Conservation (phyloP, 2,329 filamentous ascomycete genomes). For the Botrytis sinoallii region DNA sequence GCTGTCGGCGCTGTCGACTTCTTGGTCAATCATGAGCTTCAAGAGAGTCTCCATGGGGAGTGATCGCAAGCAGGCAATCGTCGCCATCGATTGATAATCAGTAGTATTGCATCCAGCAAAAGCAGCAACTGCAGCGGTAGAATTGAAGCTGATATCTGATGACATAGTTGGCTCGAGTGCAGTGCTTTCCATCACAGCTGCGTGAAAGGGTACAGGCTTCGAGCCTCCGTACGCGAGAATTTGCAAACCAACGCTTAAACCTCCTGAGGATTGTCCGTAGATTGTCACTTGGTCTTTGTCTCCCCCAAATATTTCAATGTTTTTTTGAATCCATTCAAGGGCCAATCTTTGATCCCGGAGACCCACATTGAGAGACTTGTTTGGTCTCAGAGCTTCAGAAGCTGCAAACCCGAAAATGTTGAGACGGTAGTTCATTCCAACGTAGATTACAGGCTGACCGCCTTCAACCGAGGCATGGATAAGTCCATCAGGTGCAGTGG, state of each 20-base stretch:
- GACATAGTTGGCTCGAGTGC: constrained; percentile 51
- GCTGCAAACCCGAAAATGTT: constrained; percentile 62
- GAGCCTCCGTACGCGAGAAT: constrained; percentile 48
- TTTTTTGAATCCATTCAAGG: constrained; percentile 57
- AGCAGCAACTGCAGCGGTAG: constrained; percentile 44
- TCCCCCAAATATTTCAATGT: constrained; percentile 57
- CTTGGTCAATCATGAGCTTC: constrained; percentile 42
- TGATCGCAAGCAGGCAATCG: constrained; percentile 46
- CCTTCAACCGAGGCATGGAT: constrained; percentile 46
- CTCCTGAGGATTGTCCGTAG: constrained; percentile 58
- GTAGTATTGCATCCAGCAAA: constrained; percentile 44
- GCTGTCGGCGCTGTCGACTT: constrained; percentile 42
- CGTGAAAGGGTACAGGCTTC: constrained; percentile 45
- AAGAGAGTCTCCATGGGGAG: constrained; percentile 45
- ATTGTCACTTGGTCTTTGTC: constrained; percentile 55
- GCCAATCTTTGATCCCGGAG: constrained; percentile 39
- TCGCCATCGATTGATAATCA: constrained; percentile 42
- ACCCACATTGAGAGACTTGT: constrained; percentile 35
- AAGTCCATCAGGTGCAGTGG: constrained; percentile 43
- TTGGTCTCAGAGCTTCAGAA: constrained; percentile 46
- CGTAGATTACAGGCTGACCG: constrained; percentile 50
- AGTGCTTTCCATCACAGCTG: constrained; percentile 47
- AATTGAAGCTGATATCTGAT: constrained; percentile 47
- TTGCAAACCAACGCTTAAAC: constrained; percentile 45
- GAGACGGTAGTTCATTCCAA: constrained; percentile 55